Evolutionary conservation across 495 filamentous ascomycete species (phyloP).

Genomic region (Cairneyella variabilis): DNA sequence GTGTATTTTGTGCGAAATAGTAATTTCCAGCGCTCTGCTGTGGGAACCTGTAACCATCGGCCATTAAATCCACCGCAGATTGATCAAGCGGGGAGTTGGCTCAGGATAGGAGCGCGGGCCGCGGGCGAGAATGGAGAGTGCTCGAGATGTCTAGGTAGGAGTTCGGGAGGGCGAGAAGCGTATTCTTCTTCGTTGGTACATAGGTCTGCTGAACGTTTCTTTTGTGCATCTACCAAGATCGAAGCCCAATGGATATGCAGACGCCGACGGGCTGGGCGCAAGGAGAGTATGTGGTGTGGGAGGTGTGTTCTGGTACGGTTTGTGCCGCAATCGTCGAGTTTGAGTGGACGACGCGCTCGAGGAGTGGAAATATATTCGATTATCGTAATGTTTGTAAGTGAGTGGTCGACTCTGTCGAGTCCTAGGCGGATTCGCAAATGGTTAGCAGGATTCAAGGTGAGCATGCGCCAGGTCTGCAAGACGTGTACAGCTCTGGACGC

Average conservation of each 20-base stretch:
- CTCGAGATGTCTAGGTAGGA: conserved; percentile 14
- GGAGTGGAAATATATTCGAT: background rate
- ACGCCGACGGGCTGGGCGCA: conserved; percentile 3
- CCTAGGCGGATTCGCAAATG: too few relatives aligned
- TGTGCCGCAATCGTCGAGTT: background rate
- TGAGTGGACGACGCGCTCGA: too few relatives aligned
- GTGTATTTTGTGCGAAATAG: conserved; percentile 24
- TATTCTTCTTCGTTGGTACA: conserved; percentile 28
- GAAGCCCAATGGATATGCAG: conserved; percentile 5
- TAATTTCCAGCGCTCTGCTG: conserved; percentile 29
- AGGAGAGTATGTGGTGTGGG: background rate
- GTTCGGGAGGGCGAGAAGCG: conserved; percentile 23
- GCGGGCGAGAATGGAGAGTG: background rate
- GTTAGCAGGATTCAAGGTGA: too few relatives aligned
- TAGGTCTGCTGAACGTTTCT: conserved; percentile 22
- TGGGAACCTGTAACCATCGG: conserved; percentile 31
- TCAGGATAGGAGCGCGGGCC: conserved; percentile 15
- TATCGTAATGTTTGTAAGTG: background rate
- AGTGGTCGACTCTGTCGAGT: background rate
- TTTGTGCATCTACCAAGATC: conserved; percentile 23
- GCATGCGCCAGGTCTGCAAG: background rate
- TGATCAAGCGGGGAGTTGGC: conserved; percentile 15
- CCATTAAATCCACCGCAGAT: conserved; percentile 26
- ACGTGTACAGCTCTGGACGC: too few relatives aligned
- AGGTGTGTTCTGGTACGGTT: background rate